phyloP scores from a whole-genome alignment of 1,284 basidiomycete genomes.

The Cutaneotrichosporon daszewskae region DNA sequence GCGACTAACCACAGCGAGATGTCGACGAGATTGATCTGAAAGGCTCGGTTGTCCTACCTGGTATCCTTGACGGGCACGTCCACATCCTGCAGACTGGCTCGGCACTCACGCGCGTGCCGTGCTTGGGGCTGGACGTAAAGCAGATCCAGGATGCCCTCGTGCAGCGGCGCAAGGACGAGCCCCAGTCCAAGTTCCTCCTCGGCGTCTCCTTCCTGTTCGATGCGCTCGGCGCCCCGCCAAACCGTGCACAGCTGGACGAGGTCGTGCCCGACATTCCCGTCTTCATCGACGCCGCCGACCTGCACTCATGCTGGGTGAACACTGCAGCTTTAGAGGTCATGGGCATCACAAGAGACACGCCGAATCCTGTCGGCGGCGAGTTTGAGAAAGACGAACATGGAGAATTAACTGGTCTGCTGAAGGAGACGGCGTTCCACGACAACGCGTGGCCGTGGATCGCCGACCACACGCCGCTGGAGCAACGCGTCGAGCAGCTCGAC shows the following conservation, averaged over 20 bases:
- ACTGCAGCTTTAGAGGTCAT: conserved; percentile 23
- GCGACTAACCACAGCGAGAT: not conserved
- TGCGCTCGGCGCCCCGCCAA: conserved; percentile 14
- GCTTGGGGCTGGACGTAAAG: conserved; percentile 5
- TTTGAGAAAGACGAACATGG: conserved; percentile 26
- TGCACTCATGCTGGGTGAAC: conserved; percentile 31
- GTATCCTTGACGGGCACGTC: conserved; percentile 30
- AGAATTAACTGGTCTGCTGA: conserved; percentile 21
- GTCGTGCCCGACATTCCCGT: conserved; percentile 23
- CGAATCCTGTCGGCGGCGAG: conserved; percentile 22
- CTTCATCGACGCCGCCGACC: conserved; percentile 31
- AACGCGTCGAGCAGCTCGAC: conserved; percentile 15
- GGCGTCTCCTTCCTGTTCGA: conserved; percentile 24
- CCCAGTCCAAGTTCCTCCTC: conserved; percentile 14
- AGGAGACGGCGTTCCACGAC: conserved; percentile 25
- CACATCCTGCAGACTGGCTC: conserved; percentile 28
- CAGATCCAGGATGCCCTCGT: conserved; percentile 19
- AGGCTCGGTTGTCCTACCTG: conserved; percentile 24
- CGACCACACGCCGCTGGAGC: conserved; percentile 11
- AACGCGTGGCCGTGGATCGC: conserved; percentile 30
- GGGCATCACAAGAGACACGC: conserved; percentile 19
- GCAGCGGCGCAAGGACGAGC: conserved; percentile 1
- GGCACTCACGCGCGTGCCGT: conserved; percentile 14
- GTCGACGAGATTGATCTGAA: conserved; percentile 15
- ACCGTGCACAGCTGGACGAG: conserved; percentile 21